Conservation (phyloP, 441 rosid species). For the Hura crepitans region DNA sequence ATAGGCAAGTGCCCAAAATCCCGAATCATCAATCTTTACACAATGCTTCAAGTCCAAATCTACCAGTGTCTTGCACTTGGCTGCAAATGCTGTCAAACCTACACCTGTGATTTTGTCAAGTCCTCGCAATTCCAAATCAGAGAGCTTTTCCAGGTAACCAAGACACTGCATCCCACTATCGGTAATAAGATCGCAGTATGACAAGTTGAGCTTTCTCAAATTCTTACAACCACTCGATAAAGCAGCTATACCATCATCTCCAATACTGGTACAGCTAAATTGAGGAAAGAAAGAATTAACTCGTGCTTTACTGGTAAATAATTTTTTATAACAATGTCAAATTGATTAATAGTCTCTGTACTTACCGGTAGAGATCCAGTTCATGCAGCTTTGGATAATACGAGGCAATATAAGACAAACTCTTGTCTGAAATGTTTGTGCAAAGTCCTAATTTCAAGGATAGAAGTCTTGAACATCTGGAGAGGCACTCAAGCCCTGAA, state of each 20-base stretch:
- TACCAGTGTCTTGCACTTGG: constrained; percentile 51
- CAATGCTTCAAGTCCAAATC: constrained; percentile 78
- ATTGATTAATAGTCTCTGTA: constrained; percentile 4
- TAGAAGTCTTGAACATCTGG: constrained; percentile 57
- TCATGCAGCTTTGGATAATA: constrained; percentile 58
- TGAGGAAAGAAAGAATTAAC: constrained; percentile 17
- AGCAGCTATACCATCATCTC: constrained; percentile 75
- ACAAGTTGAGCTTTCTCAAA: constrained; percentile 64
- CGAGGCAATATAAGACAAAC: constrained; percentile 53
- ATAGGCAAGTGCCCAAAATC: constrained; percentile 73
- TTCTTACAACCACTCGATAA: constrained; percentile 73
- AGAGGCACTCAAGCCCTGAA: constrained; percentile 70
- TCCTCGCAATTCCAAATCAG: constrained; percentile 66
- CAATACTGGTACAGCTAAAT: constrained; percentile 57
- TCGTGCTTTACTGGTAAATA: background rate
- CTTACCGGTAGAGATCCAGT: constrained; percentile 84
- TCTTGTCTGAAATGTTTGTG: constrained; percentile 58
- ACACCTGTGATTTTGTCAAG: constrained; percentile 50
- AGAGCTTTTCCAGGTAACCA: constrained; percentile 49
- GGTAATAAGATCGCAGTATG: constrained; percentile 63
- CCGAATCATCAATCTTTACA: constrained; percentile 60
- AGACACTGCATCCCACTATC: constrained; percentile 59
- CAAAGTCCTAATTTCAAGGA: constrained; percentile 78
- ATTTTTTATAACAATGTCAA: constrained; percentile 6
- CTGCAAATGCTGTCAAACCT: constrained; percentile 57